Evolutionary conservation across 768 basidiomycete species (phyloP), one percentile per base, ranked within the genome.

Genomic region (Lactifluus echinatus): DNA sequence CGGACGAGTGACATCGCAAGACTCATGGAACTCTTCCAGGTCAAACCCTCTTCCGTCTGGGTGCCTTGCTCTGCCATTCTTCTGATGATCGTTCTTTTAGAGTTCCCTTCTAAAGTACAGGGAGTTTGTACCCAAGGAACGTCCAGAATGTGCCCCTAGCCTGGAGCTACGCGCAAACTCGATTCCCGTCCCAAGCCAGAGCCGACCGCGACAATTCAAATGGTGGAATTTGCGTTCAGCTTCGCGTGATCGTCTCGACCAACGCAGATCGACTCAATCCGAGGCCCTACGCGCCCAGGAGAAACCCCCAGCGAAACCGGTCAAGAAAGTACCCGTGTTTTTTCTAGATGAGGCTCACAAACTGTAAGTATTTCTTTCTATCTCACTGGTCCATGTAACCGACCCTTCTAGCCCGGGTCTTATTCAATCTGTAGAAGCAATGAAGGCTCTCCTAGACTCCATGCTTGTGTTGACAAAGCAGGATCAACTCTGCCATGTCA

Each of bases 301-400:
- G 53, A 75, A 65, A 31, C 66, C 70, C 26, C 69, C 69, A 55
- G 69, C 59, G 28, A 62, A 68, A 60, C 68, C 69, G 51, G 70
- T 68, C 31, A 92, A 91, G 75, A 85, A 81, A 70, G 80, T 85
- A 66, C 87, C 87, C 1, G 86, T 87, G 12, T 77, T 92, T 56
- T 87, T 92, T 67, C 81, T 93, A 59, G 90, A 93, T 61, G 90
- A 93, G 67, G 87, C 89, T 2, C 90, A 93, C 66, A 88, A 85
- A 68, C 70, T 91, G 84, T 89, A 67, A 34, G 82, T 61, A n/a
- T 17, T 36, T 26, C 24, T 8, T 17, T 14, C 19, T 33, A 26
- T 43, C 14, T 26, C 29, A 21, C 12, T 19, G 42, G 2, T 29
- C 14, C 24, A 8, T 53, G 15, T 43, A 34, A 58, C 26, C 5